phyloP scores from a whole-genome alignment of 2,329 filamentous ascomycete species.

The Plenodomus tracheiphilus region DNA sequence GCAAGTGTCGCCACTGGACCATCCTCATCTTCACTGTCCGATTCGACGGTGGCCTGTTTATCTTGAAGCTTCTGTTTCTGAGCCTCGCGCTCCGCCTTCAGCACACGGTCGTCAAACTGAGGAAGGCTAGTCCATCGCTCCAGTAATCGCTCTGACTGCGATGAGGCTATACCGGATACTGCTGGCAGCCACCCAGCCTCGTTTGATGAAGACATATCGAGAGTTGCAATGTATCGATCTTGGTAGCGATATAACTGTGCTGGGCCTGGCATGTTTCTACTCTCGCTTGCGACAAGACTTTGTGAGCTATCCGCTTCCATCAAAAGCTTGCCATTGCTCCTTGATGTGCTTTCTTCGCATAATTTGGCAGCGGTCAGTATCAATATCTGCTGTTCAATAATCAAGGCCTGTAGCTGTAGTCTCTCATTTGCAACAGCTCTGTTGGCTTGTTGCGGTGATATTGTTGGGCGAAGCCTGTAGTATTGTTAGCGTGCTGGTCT shows the following conservation, averaged over 20 bases:
- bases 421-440: slow-evolving; percentile 42
- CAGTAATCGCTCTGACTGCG: slow-evolving; percentile 32
- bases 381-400: slow-evolving; percentile 46
- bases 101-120: slow-evolving; percentile 33
- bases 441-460: slow-evolving; percentile 37
- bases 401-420: slow-evolving; percentile 40
- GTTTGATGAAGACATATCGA: slow-evolving; percentile 23
- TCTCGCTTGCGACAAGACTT: slow-evolving; percentile 20
- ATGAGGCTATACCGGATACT: slow-evolving; percentile 27
- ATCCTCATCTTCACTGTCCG: slow-evolving; percentile 38
- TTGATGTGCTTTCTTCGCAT: slow-evolving; percentile 17
- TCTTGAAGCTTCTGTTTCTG: slow-evolving; percentile 28
- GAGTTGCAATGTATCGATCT: slow-evolving; percentile 26
- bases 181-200: slow-evolving; percentile 28
- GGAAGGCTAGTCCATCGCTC: slow-evolving; percentile 39
- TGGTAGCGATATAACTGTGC: slow-evolving; percentile 34
- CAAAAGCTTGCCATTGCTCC: slow-evolving; percentile 19
- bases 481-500: slow-evolving; percentile 3
- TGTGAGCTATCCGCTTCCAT: slow-evolving; percentile 38
- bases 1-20: slow-evolving; percentile 9
- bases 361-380: slow-evolving; percentile 30
- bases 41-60: slow-evolving; percentile 40
- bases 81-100: slow-evolving; percentile 25
- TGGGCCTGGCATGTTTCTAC: slow-evolving; percentile 17
- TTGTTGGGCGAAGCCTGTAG: slow-evolving; percentile 31